Percentiles rank a stretch among this genome's conserved stretches.
Conservation (phyloP, 805 yeast genomes). For the Pichia manshurica region DNA sequence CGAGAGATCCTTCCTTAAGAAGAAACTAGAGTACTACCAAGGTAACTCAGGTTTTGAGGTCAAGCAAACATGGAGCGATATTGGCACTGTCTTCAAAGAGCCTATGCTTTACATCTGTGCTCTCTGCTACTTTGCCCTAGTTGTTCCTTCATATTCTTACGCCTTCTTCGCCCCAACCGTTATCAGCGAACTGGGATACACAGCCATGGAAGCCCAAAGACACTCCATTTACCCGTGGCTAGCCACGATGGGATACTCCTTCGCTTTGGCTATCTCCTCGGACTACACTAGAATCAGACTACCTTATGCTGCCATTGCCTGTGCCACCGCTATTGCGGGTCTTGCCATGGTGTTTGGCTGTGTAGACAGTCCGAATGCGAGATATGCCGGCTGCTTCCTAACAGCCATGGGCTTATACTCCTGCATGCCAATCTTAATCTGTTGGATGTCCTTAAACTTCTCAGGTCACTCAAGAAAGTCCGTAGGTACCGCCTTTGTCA, state of each 20-base stretch:
- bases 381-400: conserved; percentile 64
- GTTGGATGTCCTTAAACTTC: conserved; percentile 62
- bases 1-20: conserved; percentile 49
- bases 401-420: conserved; percentile 55
- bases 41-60: conserved; percentile 46
- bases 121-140: conserved; percentile 55
- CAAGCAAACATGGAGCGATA: conserved; percentile 41
- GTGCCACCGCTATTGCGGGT: conserved; percentile 43
- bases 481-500: conserved; percentile 44
- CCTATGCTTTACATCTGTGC: conserved; percentile 54
- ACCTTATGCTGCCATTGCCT: conserved; percentile 34
- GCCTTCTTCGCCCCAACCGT: conserved; percentile 70
- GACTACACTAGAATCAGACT: conserved; percentile 48
- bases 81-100: conserved; percentile 49
- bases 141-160: conserved; percentile 67
- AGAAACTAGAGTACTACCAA: conserved; percentile 50
- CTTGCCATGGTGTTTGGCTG: conserved; percentile 49
- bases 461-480: conserved; percentile 59
- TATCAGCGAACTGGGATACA: conserved; percentile 54
- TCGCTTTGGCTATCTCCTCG: conserved; percentile 53
- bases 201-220: conserved; percentile 69
- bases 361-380: conserved; percentile 31
- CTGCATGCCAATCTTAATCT: conserved; percentile 61
- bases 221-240: conserved; percentile 86
- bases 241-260: conserved; percentile 61